phyloP scores from a whole-genome alignment of 352 stramenopile species.

The Phytophthora aleatoria region DNA sequence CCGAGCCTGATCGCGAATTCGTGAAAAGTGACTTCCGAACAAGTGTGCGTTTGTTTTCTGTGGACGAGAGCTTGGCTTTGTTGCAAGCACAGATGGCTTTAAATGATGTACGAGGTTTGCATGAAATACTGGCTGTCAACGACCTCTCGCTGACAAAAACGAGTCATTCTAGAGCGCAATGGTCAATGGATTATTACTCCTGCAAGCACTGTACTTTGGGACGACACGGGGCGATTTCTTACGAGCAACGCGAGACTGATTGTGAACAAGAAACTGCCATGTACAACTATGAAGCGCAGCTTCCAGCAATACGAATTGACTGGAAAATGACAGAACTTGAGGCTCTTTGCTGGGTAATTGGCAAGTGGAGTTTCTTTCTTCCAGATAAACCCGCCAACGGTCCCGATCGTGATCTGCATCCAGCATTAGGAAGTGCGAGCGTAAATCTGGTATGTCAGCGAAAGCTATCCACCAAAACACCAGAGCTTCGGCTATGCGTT shows the following conservation, averaged over 20 bases:
- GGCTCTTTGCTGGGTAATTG: slow-evolving; percentile 62
- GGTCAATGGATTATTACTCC: slow-evolving; percentile 49
- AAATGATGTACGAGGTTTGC: slow-evolving; percentile 26
- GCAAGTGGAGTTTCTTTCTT: slow-evolving; percentile 83
- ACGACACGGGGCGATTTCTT: slow-evolving; percentile 21
- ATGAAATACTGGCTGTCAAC: slow-evolving; percentile 52
- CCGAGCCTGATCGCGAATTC: slow-evolving; percentile 35
- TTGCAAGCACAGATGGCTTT: slow-evolving; percentile 38
- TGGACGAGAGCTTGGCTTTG: slow-evolving; percentile 27
- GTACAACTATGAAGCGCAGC: slow-evolving; percentile 65
- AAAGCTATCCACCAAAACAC: slow-evolving; percentile 34
- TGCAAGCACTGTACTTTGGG: slow-evolving; percentile 45
- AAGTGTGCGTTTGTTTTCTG: slow-evolving; percentile 47
- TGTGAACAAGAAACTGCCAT: slow-evolving; percentile 55
- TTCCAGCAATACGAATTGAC: slow-evolving; percentile 57
- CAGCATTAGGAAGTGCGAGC: slow-evolving; percentile 22
- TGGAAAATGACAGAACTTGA: slow-evolving; percentile 67
- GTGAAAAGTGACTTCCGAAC: slow-evolving; percentile 44
- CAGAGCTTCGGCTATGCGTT: slow-evolving; percentile 41
- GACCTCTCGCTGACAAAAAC: slow-evolving; percentile 41
- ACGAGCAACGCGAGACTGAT: slow-evolving; percentile 26
- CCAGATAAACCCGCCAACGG: slow-evolving; percentile 37
- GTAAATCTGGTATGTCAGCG: slow-evolving; percentile 39
- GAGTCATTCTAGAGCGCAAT: slow-evolving; percentile 57
- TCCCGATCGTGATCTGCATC: slow-evolving; percentile 36